Percentiles rank a stretch among this genome's conserved stretches.
phyloP scores from a whole-genome alignment of 2,329 filamentous ascomycete genomes.

The Arthrobotrys sinensis region DNA sequence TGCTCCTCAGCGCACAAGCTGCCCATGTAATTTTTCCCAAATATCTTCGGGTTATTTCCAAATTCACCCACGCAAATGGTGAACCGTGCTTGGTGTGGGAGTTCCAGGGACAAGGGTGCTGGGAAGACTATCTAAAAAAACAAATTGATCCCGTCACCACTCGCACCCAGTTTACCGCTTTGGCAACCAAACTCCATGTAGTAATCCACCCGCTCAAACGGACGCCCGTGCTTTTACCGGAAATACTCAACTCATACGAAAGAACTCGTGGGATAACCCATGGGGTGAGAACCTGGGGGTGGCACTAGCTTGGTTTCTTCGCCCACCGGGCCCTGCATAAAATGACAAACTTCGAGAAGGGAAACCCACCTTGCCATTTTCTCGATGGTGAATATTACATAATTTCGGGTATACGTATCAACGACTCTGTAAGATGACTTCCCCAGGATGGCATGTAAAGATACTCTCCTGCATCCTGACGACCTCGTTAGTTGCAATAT shows the following conservation, averaged over 20 bases:
- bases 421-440: slow-evolving; percentile 9
- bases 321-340: slow-evolving; percentile 33
- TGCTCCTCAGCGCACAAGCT: slow-evolving; percentile 33
- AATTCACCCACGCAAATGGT: slow-evolving; percentile 51
- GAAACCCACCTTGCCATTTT: slow-evolving; percentile 7
- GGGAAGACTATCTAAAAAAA: slow-evolving; percentile 47
- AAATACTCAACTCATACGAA: slow-evolving; percentile 61
- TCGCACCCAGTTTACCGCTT: slow-evolving; percentile 56
- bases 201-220: slow-evolving; percentile 59
- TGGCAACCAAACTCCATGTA: slow-evolving; percentile 51
- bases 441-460: slow-evolving; percentile 28
- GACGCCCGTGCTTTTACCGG: slow-evolving; percentile 61
- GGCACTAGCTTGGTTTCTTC: slow-evolving; percentile 12
- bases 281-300: slow-evolving; percentile 48
- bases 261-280: slow-evolving; percentile 37
- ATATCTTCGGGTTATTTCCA: slow-evolving; percentile 56
- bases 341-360: slow-evolving; percentile 39
- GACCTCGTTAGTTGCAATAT: slow-evolving; percentile 30
- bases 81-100: slow-evolving; percentile 61
- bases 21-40: slow-evolving; percentile 42
- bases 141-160: slow-evolving; percentile 58
- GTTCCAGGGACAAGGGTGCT: slow-evolving; percentile 59
- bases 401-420: slow-evolving; percentile 58
- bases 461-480: not conserved
- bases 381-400: slow-evolving; percentile 46